Conservation (phyloP, 225 moss, liverwort and hornwort species). For the Bryoerythrophyllum caledonicum region DNA sequence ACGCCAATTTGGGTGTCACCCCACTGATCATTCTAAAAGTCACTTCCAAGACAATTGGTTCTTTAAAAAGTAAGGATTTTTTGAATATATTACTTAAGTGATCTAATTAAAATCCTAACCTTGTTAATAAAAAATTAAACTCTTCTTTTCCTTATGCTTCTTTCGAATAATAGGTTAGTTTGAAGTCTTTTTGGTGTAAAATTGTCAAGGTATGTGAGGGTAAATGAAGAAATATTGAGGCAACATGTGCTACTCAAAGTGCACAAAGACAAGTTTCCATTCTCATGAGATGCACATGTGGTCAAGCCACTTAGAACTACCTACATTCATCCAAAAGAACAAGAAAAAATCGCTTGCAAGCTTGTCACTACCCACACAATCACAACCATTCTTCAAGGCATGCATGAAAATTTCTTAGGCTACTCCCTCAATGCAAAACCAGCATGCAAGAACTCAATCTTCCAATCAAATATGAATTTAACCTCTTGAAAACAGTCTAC, state of each 20-base stretch:
- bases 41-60: too few species aligned
- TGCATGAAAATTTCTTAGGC: neutral
- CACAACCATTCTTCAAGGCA: neutral
- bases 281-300: too few species aligned
- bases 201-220: too few species aligned
- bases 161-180: too few species aligned
- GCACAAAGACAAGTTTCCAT: neutral
- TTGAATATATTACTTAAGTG: too few species aligned
- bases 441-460: neutral
- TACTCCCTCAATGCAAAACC: neutral
- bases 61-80: too few species aligned
- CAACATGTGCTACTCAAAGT: neutral
- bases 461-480: neutral
- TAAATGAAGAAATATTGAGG: constrained; percentile 11
- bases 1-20: too few species aligned
- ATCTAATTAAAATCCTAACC: too few species aligned
- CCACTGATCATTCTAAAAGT: too few species aligned
- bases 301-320: neutral
- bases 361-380: neutral
- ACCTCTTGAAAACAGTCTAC: neutral
- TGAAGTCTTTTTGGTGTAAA: too few species aligned
- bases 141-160: too few species aligned
- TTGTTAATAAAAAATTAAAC: too few species aligned
- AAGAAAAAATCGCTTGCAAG: neutral
- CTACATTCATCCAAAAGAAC: neutral